A percentile compares a stretch with the other conserved stretches of the same genome.
These are phyloP conservation scores for Rusavskia elegans DNA, from an alignment of 495 filamentous ascomycete genomes.

Conservation along the genomic window DNA sequence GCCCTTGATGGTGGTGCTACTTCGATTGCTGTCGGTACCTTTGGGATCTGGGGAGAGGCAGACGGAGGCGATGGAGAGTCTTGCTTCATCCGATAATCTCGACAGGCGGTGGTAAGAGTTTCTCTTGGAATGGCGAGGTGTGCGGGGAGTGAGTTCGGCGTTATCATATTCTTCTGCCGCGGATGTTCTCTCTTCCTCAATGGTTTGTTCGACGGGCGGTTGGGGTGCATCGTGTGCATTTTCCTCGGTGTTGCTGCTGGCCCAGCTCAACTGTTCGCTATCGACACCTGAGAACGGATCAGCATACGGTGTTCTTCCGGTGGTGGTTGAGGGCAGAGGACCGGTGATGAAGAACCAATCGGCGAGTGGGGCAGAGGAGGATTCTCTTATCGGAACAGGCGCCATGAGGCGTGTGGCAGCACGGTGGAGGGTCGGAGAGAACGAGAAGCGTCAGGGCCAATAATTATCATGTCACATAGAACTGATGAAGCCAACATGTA, in stretches of 20 bases:
- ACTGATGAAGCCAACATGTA: not conserved
- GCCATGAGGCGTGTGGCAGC: constrained; percentile 10
- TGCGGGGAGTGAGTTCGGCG: constrained; percentile 27
- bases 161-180: constrained; percentile 30
- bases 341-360: constrained; percentile 99
- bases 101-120: constrained; percentile 52
- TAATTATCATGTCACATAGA: not conserved
- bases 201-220: constrained; percentile 53
- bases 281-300: constrained; percentile 18
- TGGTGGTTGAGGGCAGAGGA: constrained; percentile 51
- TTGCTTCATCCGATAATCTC: constrained; percentile 42
- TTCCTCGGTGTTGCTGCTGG: constrained; percentile 43
- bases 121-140: constrained; percentile 42
- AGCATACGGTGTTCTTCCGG: constrained; percentile 21
- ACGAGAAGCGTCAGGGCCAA: not conserved
- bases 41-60: constrained; percentile 38
- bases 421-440: constrained; percentile 17
- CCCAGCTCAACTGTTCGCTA: constrained; percentile 15
- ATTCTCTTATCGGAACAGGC: constrained; percentile 13
- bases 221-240: constrained; percentile 28
- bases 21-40: constrained; percentile 66
- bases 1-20: constrained; percentile 69
- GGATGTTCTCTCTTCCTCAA: constrained; percentile 63
- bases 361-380: constrained; percentile 65
- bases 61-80: constrained; percentile 48